Evolutionary conservation across 176 grass and related monocot species (phyloP), one percentile per base, ranked within the genome.

Genomic region (Aegilops sharonensis): DNA sequence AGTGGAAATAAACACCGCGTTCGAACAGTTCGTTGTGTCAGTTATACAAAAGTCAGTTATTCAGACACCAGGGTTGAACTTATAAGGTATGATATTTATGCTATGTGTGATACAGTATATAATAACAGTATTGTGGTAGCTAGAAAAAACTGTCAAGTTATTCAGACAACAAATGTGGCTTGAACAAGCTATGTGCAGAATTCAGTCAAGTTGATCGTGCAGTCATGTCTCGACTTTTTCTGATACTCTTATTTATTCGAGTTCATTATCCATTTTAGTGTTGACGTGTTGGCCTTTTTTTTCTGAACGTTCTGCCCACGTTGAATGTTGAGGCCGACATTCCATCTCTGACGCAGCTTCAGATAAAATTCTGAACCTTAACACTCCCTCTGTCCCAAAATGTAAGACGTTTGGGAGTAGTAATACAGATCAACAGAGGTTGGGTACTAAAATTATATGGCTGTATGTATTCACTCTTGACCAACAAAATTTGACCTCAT

Each of bases 181-280:
- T 10, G 48, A 77, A 81, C 68, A 87, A 77, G 20, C 15, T 76
- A 42, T 88, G 62, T 85, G 61, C 68, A 69, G 35, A 70, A 25
- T 64, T 13, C 36, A 69, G 7, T 81, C 29, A 81, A 81, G 70
- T 13, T 85, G 70, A 45, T 77, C 77, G 82, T 91, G 85, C 82
- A 56, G 13, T 64, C 90, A 77, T 72, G 82, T 43, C 68, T 64
- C 72, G 67, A 30, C 42, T 18, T 30, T 29, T 59, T 14, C 10
- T 85, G 82, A 34, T 21, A 7, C 17, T 60, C 31, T 77, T 65
- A 7, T 69, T 81, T 50, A 40, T 77, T 63, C 59, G 42, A 54
- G 50, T 85, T 21, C 15, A 14, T 15, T 6, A 68, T 36, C 30
- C 24, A 23, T 60, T 68, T 57, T 3, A 27, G 25, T 68, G 32